phyloP scores from a whole-genome alignment of 345 rosid genomes.

The Melaleuca quinquenervia region DNA sequence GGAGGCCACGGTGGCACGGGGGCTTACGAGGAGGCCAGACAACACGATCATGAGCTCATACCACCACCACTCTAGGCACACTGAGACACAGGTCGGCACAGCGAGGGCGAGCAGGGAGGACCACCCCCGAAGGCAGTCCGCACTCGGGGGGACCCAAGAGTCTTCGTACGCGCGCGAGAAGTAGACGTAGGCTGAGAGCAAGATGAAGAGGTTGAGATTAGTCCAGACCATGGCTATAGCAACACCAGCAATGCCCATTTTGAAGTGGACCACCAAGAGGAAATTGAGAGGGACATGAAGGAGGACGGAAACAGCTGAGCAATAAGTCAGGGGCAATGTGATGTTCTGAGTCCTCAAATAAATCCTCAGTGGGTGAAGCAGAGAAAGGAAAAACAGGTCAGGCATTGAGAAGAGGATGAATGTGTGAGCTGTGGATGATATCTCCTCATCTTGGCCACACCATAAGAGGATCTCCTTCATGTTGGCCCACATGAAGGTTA shows the following conservation, averaged over 20 bases:
- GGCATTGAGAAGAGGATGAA: conserved; percentile 77
- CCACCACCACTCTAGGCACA: conserved; percentile 99
- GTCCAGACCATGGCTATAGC: conserved; percentile 89
- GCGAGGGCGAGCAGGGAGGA: conserved; percentile 77
- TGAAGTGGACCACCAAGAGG: conserved; percentile 61
- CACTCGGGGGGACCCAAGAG: conserved; percentile 76
- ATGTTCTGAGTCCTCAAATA: conserved; percentile 82
- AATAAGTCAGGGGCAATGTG: conserved; percentile 78
- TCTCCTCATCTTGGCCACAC: conserved; percentile 78
- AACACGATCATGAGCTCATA: conserved; percentile 91
- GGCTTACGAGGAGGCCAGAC: conserved; percentile 72
- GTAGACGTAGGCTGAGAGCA: conserved; percentile 55
- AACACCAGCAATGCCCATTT: conserved; percentile 81
- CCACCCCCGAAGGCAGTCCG: conserved; percentile 78
- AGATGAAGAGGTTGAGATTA: conserved; percentile 65
- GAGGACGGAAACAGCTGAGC: conserved; percentile 76
- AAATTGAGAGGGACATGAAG: conserved; percentile 76
- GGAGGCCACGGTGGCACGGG: conserved; percentile 84
- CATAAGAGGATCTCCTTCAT: conserved; percentile 59
- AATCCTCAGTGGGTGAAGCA: conserved; percentile 85
- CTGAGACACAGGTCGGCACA: conserved; percentile 81
- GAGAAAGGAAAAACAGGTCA: conserved; percentile 79
- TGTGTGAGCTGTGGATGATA: conserved; percentile 63
- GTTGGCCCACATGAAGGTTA: conserved; percentile 76
- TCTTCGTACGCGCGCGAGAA: conserved; percentile 61